Conservation (phyloP, 768 basidiomycete genomes). For the Podaxis sp. region DNA sequence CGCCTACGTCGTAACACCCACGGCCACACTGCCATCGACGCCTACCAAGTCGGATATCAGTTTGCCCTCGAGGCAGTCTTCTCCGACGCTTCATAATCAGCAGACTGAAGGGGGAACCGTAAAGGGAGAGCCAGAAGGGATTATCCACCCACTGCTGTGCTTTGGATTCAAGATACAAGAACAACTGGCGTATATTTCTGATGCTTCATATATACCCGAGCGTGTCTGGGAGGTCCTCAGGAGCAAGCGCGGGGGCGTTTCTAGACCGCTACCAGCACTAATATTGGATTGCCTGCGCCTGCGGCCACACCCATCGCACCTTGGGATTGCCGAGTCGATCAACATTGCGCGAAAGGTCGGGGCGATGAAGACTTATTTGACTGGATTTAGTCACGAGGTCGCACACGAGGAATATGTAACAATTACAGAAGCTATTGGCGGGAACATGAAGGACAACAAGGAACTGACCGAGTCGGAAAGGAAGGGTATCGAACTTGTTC, state of each 20-base stretch:
- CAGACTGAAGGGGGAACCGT: neutral
- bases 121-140: constrained; percentile 8
- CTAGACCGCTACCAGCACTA: constrained; percentile 43
- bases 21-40: constrained; percentile 29
- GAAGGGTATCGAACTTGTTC: constrained; percentile 42
- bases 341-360: constrained; percentile 49
- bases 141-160: constrained; percentile 56
- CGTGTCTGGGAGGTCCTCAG: constrained; percentile 55
- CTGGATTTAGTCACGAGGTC: constrained; percentile 74
- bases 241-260: constrained; percentile 14
- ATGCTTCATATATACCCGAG: constrained; percentile 78
- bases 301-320: constrained; percentile 68
- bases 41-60: constrained; percentile 28
- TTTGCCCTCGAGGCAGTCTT: constrained; percentile 12
- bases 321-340: constrained; percentile 66
- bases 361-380: constrained; percentile 63
- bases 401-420: constrained; percentile 72
- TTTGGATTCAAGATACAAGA: constrained; percentile 69
- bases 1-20: constrained; percentile 36
- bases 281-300: constrained; percentile 78
- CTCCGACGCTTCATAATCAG: neutral
- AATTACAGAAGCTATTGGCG: constrained; percentile 51
- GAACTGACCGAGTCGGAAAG: constrained; percentile 28
- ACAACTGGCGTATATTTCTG: constrained; percentile 72
- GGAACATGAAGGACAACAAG: constrained; percentile 25